Percentiles rank a stretch among this genome's conserved stretches.
Evolutionary conservation across 108 stramenopile species (phyloP).

Genomic region (Pseudonitzschia delicatissima): DNA sequence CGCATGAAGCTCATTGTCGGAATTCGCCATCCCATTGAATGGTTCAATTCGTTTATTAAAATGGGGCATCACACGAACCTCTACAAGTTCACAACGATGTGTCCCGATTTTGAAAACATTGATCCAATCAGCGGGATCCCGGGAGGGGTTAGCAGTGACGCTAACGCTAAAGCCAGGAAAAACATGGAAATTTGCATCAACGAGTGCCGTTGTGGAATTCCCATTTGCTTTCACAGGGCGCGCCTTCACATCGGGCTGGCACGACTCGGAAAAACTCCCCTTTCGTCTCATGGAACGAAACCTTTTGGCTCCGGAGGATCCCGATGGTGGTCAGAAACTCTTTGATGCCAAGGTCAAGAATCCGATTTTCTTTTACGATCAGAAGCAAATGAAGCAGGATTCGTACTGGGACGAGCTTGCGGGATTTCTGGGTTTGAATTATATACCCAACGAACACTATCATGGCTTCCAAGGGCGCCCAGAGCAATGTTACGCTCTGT

Average conservation of each 20-base stretch:
- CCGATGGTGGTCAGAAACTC: conserved; percentile 26
- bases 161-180: not conserved
- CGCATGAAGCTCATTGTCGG: conserved; percentile 41
- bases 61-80: conserved; percentile 27
- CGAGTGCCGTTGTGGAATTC: conserved; percentile 25
- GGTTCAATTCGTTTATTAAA: conserved; percentile 48
- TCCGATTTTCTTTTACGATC: conserved; percentile 45
- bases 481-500: conserved; percentile 40
- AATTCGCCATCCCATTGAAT: conserved; percentile 39
- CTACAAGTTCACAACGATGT: conserved; percentile 18
- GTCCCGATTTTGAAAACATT: not conserved
- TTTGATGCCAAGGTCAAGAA: conserved; percentile 19
- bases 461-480: not conserved
- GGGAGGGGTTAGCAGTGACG: not conserved
- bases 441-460: conserved; percentile 22
- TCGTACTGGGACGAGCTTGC: conserved; percentile 25
- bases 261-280: conserved; percentile 35
- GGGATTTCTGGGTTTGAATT: conserved; percentile 19
- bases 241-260: conserved; percentile 50
- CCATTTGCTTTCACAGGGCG: conserved; percentile 44
- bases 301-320: conserved; percentile 22
- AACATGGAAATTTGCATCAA: conserved; percentile 9
- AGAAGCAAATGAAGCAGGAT: conserved; percentile 31
- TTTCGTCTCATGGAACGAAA: conserved; percentile 19
- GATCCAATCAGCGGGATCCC: not conserved